Base-by-base conservation (phyloP, 140 eudicot species). In the Cichorium intybus region DNA sequence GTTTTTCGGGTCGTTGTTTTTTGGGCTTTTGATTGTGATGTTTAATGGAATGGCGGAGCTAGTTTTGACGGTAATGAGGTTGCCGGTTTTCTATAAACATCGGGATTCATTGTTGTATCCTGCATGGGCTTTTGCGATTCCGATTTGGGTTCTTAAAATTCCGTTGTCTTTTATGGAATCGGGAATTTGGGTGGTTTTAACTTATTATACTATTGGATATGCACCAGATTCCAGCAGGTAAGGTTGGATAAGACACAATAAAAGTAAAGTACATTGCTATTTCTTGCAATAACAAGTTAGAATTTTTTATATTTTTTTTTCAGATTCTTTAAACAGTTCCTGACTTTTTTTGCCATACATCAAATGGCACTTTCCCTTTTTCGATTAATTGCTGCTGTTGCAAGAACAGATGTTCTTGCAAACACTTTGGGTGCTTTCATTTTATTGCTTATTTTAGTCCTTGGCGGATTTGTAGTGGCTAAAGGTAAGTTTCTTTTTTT, bases 141-240 rank as follows among this genome's bases (percentile, higher is more conserved):
- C 84, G 1, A 65, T 78, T 70, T 70, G 79, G 76, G 28, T 82
- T 4, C 76, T 78, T 24, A 71, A 65, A 60, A 72, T 81, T 22
- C 91, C 91, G 0, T 22, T 84, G 4, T 84, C 87, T 7, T 41
- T 81, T 8, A 46, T 81, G 69, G 91, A 84, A 55, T 71, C 91
- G 1, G 73, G 53, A 31, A 70, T 84, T 12, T 84, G 87, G 87
- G 74, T 84, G 35, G 5, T 58, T 39, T 62, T 84, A 27, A 84
- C 91, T 6, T 84, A 84, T 70, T 84, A 84, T 62, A 75, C 87
- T 21, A 78, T 84, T 3, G 87, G 91, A 39, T 81, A 72, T 81
- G 84, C 91, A 21, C 91, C 87, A 18, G 59, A 78, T 77, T 69
- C 84, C 18, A 47, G 27, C 49, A 80, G 90, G 90, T 84, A 71